Conservation (phyloP, 257 asterid species). For the Primulina huaijiensis region DNA sequence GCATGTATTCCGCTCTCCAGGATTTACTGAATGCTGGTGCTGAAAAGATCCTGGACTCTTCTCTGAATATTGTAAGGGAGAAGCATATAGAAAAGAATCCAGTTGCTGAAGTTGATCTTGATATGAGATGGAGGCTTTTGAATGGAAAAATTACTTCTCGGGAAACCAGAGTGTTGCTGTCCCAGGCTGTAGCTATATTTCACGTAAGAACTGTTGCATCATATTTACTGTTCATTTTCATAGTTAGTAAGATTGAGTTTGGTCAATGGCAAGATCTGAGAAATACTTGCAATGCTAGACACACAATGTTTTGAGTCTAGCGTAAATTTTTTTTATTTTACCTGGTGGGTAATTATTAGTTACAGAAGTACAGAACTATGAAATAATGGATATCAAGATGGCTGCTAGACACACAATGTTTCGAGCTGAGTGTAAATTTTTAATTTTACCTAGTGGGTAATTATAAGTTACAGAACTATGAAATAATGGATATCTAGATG, state of each 20-base stretch:
- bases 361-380: not conserved
- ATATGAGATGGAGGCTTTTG: constrained; percentile 92
- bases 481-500: not conserved
- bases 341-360: not conserved
- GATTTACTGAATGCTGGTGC: constrained; percentile 66
- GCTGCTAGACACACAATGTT: not conserved
- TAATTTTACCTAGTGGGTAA: no score
- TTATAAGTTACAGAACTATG: no score
- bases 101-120: constrained; percentile 42
- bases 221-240: not conserved
- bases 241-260: not conserved
- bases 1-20: constrained; percentile 66
- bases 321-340: no score
- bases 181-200: constrained; percentile 92
- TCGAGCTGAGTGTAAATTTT: not conserved
- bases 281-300: constrained; percentile 14
- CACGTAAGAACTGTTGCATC: constrained; percentile 57
- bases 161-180: constrained; percentile 73
- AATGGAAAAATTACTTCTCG: constrained; percentile 76
- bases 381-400: not conserved
- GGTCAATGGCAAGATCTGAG: not conserved
- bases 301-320: not conserved
- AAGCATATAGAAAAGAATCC: constrained; percentile 38
- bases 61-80: constrained; percentile 55
- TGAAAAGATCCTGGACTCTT: constrained; percentile 70